Evolutionary conservation across 2,329 filamentous ascomycete genomes (phyloP).

Genomic region (Trichophyton equinum): DNA sequence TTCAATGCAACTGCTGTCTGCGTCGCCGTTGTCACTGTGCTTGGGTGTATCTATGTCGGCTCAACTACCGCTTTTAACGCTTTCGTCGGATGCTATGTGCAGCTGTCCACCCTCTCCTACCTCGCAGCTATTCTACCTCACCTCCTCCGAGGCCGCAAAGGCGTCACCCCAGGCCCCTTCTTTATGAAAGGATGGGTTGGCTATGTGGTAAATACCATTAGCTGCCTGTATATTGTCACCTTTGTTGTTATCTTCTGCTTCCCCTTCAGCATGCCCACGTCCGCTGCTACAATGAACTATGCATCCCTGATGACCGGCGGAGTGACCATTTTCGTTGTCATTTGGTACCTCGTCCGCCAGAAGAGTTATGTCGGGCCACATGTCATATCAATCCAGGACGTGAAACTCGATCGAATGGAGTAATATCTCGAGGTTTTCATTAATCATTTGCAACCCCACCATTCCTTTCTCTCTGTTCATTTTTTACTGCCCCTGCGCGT

Average conservation of each 20-base stretch:
- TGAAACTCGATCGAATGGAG: not conserved
- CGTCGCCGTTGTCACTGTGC: slow-evolving; percentile 38
- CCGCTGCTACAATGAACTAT: slow-evolving; percentile 43
- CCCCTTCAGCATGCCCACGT: slow-evolving; percentile 37
- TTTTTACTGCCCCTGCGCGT: not conserved
- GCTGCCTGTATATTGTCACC: slow-evolving; percentile 42
- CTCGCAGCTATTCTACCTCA: slow-evolving; percentile 41
- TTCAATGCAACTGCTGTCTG: slow-evolving; percentile 47
- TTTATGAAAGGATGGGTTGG: slow-evolving; percentile 40
- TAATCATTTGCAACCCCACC: no score
- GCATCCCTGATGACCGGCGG: slow-evolving; percentile 41
- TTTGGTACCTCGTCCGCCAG: slow-evolving; percentile 34
- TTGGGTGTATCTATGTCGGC: slow-evolving; percentile 46
- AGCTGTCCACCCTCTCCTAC: slow-evolving; percentile 45
- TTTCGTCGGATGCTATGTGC: slow-evolving; percentile 47
- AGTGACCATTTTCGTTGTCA: slow-evolving; percentile 37
- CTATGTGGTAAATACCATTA: slow-evolving; percentile 37
- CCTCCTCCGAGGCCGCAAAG: slow-evolving; percentile 39
- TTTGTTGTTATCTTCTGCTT: slow-evolving; percentile 52
- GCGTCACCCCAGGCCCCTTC: slow-evolving; percentile 43
- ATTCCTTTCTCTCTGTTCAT: not conserved
- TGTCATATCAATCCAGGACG: not conserved
- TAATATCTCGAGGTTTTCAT: not conserved
- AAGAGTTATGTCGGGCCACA: slow-evolving; percentile 25
- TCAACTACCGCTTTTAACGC: slow-evolving; percentile 44